phyloP scores from a whole-genome alignment of 306 rosid species.

The Sphenostylis stenocarpa region DNA sequence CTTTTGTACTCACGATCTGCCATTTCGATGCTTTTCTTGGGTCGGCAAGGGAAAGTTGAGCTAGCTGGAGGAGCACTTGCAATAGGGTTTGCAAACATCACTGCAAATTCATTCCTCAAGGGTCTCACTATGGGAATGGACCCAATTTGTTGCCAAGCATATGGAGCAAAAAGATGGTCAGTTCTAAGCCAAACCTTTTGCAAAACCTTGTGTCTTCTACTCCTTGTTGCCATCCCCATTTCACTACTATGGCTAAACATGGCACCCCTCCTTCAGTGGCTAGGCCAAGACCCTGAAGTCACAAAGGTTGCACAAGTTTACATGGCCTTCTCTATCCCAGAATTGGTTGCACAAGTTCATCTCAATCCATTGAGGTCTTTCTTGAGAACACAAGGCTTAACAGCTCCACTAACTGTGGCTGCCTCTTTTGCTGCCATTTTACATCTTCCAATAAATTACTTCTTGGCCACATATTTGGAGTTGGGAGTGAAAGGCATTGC shows the following conservation, averaged over 20 bases:
- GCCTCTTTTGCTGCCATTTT: slow-evolving; percentile 61
- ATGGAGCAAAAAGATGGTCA: slow-evolving; percentile 74
- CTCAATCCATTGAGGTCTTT: slow-evolving; percentile 64
- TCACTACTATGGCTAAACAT: slow-evolving; percentile 64
- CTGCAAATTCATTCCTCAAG: slow-evolving; percentile 64
- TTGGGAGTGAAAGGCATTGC: slow-evolving; percentile 76
- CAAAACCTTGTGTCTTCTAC: slow-evolving; percentile 65
- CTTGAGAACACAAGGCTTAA: slow-evolving; percentile 70
- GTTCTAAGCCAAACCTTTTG: slow-evolving; percentile 67
- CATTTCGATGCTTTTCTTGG: slow-evolving; percentile 77
- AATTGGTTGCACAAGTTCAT: slow-evolving; percentile 73
- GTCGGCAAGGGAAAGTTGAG: slow-evolving; percentile 75
- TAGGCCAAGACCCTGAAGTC: slow-evolving; percentile 79
- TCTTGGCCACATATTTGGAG: slow-evolving; percentile 48
- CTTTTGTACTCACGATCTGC: slow-evolving; percentile 68
- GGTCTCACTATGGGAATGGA: slow-evolving; percentile 84
- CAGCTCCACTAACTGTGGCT: slow-evolving; percentile 60
- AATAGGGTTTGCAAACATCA: slow-evolving; percentile 71
- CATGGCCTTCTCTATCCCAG: slow-evolving; percentile 71
- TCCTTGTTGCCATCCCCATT: slow-evolving; percentile 60
- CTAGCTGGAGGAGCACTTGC: slow-evolving; percentile 86
- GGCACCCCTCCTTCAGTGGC: slow-evolving; percentile 51
- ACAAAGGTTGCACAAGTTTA: slow-evolving; percentile 65
- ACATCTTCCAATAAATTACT: slow-evolving; percentile 62
- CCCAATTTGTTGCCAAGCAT: slow-evolving; percentile 89